These are phyloP conservation scores for Kodamaea plutei DNA, from an alignment of 1,139 yeast genomes.

Conservation along the genomic window DNA sequence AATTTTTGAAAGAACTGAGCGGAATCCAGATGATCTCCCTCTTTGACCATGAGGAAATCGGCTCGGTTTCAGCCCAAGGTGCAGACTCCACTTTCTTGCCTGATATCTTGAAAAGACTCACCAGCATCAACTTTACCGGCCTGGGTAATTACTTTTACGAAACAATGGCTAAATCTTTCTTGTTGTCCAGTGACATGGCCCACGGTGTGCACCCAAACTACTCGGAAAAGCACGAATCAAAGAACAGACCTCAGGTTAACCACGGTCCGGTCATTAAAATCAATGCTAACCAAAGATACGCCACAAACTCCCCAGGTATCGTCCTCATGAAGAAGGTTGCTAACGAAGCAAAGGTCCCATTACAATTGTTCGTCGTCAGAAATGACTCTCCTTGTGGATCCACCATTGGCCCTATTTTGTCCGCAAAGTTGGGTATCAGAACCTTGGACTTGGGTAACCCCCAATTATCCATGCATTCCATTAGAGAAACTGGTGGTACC, in stretches of 20 bases:
- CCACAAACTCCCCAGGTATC: slow-evolving; percentile 89
- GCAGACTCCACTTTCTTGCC: slow-evolving; percentile 91
- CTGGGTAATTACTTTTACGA: slow-evolving; percentile 42
- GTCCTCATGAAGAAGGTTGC: slow-evolving; percentile 75
- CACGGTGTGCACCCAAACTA: slow-evolving; percentile 97
- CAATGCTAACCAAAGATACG: slow-evolving; percentile 93
- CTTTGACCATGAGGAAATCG: slow-evolving; percentile 95
- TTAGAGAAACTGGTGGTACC: slow-evolving; percentile 90
- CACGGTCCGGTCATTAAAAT: slow-evolving; percentile 90
- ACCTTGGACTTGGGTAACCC: slow-evolving; percentile 93
- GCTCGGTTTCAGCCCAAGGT: slow-evolving; percentile 92
- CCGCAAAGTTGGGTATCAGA: slow-evolving; percentile 84
- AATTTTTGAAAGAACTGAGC: slow-evolving; percentile 37
- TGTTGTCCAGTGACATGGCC: slow-evolving; percentile 93
- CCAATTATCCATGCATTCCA: slow-evolving; percentile 91
- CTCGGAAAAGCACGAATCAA: slow-evolving; percentile 64
- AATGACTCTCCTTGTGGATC: slow-evolving; percentile 95
- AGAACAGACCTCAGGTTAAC: slow-evolving; percentile 78
- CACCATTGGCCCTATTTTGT: slow-evolving; percentile 91
- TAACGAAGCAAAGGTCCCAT: slow-evolving; percentile 57
- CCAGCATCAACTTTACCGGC: slow-evolving; percentile 34
- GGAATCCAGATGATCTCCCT: slow-evolving; percentile 72
- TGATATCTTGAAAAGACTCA: slow-evolving; percentile 65
- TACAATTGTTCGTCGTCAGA: slow-evolving; percentile 82
- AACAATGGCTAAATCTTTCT: slow-evolving; percentile 76